These are phyloP conservation scores for Helianthus tuberosus DNA, from an alignment of 129 eudicot genomes.

Conservation along the genomic window DNA sequence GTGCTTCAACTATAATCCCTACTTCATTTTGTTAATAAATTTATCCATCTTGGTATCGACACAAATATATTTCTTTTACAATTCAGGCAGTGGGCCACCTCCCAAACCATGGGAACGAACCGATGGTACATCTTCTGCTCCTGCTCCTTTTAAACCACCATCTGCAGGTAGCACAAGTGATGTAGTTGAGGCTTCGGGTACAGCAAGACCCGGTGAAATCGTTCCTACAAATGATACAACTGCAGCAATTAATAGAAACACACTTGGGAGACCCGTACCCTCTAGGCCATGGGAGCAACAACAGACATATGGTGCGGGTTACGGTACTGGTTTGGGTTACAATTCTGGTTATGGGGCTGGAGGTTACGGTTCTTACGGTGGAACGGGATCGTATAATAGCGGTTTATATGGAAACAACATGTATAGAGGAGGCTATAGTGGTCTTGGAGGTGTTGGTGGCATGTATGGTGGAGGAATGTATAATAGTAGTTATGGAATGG, in stretches of 20 bases:
- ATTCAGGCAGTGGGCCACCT: constrained; percentile 66
- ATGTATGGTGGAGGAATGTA: constrained; percentile 69
- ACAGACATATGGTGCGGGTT: constrained; percentile 58
- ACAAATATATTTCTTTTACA: constrained; percentile 7
- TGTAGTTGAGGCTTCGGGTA: constrained; percentile 90
- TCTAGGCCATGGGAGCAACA: constrained; percentile 96
- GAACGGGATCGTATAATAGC: constrained; percentile 73
- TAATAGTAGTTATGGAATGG: constrained; percentile 38
- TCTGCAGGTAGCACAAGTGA: constrained; percentile 91
- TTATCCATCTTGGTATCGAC: constrained; percentile 2
- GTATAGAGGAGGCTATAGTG: constrained; percentile 75
- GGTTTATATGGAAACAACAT: constrained; percentile 84
- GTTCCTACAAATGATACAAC: constrained; percentile 56
- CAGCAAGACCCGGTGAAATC: constrained; percentile 86
- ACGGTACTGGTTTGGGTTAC: constrained; percentile 58
- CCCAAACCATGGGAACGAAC: constrained; percentile 96
- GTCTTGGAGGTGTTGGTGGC: constrained; percentile 73
- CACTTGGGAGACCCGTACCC: constrained; percentile 84
- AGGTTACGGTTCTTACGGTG: constrained; percentile 63
- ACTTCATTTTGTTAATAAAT: neutral
- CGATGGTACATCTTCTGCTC: constrained; percentile 68
- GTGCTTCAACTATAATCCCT: neutral
- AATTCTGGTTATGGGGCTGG: constrained; percentile 72
- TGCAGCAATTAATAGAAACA: constrained; percentile 51
- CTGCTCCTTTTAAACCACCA: constrained; percentile 83